phyloP scores from a whole-genome alignment of 345 rosid genomes.

The Lumnitzera racemosa region DNA sequence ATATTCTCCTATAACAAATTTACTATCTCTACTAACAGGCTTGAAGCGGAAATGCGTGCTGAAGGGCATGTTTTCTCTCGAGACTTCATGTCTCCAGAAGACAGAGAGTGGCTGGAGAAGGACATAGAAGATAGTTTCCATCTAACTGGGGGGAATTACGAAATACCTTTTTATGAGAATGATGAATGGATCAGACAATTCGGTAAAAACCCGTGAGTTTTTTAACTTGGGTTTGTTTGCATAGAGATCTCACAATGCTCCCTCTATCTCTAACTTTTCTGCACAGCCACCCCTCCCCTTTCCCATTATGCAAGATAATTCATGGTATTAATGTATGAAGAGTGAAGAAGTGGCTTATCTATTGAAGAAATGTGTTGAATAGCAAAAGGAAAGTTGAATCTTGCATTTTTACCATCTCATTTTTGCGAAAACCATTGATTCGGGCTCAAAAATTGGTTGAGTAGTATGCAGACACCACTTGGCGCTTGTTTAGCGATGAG shows the following conservation, averaged over 20 bases:
- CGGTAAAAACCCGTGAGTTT: slow-evolving; percentile 79
- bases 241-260: background rate
- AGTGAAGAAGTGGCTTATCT: too few relatives aligned
- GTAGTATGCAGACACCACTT: too few relatives aligned
- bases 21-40: slow-evolving; percentile 36
- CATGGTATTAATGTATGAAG: too few relatives aligned
- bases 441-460: too few relatives aligned
- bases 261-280: background rate
- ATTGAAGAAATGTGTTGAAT: too few relatives aligned
- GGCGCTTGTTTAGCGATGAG: too few relatives aligned
- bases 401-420: too few relatives aligned
- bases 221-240: slow-evolving; percentile 2
- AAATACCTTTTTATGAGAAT: slow-evolving; percentile 70
- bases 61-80: slow-evolving; percentile 72
- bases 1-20: background rate
- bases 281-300: too few relatives aligned
- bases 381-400: too few relatives aligned
- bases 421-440: too few relatives aligned
- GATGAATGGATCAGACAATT: slow-evolving; percentile 66
- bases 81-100: slow-evolving; percentile 84
- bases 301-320: too few relatives aligned
- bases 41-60: slow-evolving; percentile 86
- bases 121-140: slow-evolving; percentile 76
- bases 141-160: slow-evolving; percentile 37
- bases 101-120: slow-evolving; percentile 87